Base-by-base conservation (phyloP, 306 rosid genomes). In the Cucurbita pepo region DNA sequence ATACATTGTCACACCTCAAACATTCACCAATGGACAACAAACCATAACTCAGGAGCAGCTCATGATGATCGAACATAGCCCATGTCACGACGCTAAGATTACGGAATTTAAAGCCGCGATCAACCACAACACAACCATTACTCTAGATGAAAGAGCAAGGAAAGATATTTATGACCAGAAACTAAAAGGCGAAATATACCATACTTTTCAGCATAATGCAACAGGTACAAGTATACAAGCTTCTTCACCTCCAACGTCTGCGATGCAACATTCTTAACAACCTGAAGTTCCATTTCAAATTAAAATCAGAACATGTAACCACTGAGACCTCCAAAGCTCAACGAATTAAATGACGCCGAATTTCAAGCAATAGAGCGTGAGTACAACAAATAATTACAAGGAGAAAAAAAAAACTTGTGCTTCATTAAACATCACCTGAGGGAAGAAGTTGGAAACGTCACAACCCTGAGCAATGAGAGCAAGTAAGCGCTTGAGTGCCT, bases 381-480 rank as follows among this genome's bases (percentile, higher is more conserved):
- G 56, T 6, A 40, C 36, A 56, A 37, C 36, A 1, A 18, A 45
- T 7, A 47, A 40, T 25, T 38, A 50, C 7, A 44, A 18, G 13
- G 4, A 30, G 9, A 25, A 12, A 48, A 12, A 48, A 47, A 48
- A 14, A 13, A 21, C 8, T 44, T 0, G 7, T 19, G 1, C 7
- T 58, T 40, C 45, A 41, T 43, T 9, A 43, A 60, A 36, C 5
- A 50, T 36, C 30, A 88, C 99, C 96, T 87, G 97, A 75, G 97
- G 99, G 88, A 91, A 91, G 85, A 89, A 88, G 74, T 86, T 91
- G 88, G 99, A 77, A 79, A 91, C 99, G 56, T 91, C 97, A 77
- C 85, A 86, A 73, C 99, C 99, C 79, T 95, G 97, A 54, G 99
- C 95, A 81, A 95, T 89, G 86, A 91, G 96, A 75, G 96, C 99